Evolutionary conservation across 2,329 filamentous ascomycete genomes (phyloP), one percentile per base, ranked within the genome.

Genomic region (Seiridium cupressi): DNA sequence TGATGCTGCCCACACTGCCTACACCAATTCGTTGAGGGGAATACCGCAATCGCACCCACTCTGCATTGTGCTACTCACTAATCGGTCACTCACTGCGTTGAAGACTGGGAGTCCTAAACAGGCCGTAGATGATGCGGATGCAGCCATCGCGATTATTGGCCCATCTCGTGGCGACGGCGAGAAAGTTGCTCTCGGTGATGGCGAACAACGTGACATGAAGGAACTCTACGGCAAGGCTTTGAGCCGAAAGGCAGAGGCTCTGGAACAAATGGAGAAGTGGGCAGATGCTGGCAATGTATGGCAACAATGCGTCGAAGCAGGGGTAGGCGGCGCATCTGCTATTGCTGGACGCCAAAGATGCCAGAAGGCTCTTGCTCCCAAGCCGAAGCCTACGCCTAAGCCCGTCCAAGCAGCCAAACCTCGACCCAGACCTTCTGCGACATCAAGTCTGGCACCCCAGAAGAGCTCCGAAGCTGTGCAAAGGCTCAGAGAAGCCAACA

Each of bases 241-340:
- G 36, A 94, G 91, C 77, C 89, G 95, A 58, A 98, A 98, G 78
- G 95, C 95, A 1, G 95, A 99, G 76, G 95, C 93, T 1, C 81
- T 98, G 6, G 95, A 99, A 74, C 90, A 97, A 71, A 89, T 99
- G 81, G 95, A 99, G 77, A 92, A 90, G 72, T 99, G 94, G 94
- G 77, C 79, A 3, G 94, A 98, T 55, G 95, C 95, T 1, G 88
- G 87, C 0, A 78, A 81, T 2, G 87, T 91, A 0, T 99, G 95
- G 95, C 87, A 89, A 68, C 79, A 85, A 58, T 93, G 92, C 40
- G 90, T 98, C 1, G 90, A 96, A 74, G 86, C 85, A 34, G 92
- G 93, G 3, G 86, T 96, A 13, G 94, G 95, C n/a, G 94, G 93
- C 6, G 81, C 89, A 6, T 89, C 89, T 7, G 93, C 92, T 56